phyloP scores from a whole-genome alignment of 202 grass and related monocot species.

The Setaria viridis region DNA sequence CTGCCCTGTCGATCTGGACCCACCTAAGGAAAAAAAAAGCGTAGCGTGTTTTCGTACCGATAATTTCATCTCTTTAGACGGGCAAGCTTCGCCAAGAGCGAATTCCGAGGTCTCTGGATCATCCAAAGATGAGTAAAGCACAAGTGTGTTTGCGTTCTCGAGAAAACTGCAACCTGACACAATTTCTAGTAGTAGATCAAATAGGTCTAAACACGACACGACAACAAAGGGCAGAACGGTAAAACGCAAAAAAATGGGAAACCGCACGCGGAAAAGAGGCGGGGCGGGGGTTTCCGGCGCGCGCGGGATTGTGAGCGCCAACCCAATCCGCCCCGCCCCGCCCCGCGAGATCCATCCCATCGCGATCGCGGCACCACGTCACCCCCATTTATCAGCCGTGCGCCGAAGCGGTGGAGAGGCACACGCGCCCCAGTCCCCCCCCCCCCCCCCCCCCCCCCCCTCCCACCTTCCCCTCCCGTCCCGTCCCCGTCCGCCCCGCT shows the following conservation, averaged over 20 bases:
- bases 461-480: neutral
- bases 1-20: no score
- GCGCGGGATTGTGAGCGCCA: neutral
- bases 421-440: neutral
- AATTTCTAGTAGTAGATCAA: neutral
- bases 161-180: neutral
- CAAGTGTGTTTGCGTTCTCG: neutral
- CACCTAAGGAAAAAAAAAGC: neutral
- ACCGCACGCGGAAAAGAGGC: neutral
- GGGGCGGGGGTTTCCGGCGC: neutral
- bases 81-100: neutral
- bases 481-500: constrained; percentile 22
- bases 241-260: neutral
- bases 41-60: neutral
- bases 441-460: neutral
- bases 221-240: neutral
- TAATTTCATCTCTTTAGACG: neutral
- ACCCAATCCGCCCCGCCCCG: neutral
- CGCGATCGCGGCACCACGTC: neutral
- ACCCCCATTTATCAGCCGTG: constrained; percentile 26
- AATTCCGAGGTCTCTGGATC: neutral
- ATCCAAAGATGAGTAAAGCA: neutral
- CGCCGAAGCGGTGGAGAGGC: neutral
- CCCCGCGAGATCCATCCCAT: neutral
- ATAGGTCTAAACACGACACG: no score